phyloP scores from a whole-genome alignment of 305 asterid species.

The Nicotiana rustica region DNA sequence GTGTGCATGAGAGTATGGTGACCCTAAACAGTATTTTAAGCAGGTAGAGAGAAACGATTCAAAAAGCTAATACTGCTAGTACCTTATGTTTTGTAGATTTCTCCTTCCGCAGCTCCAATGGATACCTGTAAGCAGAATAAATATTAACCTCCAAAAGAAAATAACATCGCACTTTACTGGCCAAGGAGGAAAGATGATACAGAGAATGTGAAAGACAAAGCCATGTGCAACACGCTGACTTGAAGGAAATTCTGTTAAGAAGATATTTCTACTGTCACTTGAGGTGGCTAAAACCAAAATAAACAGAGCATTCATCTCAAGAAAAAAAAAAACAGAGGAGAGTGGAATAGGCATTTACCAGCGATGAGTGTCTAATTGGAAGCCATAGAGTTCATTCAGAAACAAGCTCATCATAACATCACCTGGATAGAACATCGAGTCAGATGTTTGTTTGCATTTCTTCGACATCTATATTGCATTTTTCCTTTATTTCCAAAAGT shows the following conservation, averaged over 20 bases:
- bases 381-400: constrained; percentile 94
- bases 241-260: too few species aligned
- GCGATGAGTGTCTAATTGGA: constrained; percentile 90
- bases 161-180: background rate
- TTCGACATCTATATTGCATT: constrained; percentile 13
- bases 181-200: constrained; percentile 18
- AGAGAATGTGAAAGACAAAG: constrained; percentile 22
- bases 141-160: constrained; percentile 18
- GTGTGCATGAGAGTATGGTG: background rate
- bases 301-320: constrained; percentile 20
- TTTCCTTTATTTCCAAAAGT: background rate
- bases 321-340: constrained; percentile 11
- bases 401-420: constrained; percentile 97
- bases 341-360: constrained; percentile 59
- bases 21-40: constrained; percentile 27
- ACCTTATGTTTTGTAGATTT: constrained; percentile 90
- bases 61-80: constrained; percentile 30
- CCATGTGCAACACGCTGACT: background rate
- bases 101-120: constrained; percentile 92
- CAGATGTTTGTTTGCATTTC: constrained; percentile 35
- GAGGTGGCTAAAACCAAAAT: constrained; percentile 6
- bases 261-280: background rate
- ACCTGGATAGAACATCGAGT: constrained; percentile 55
- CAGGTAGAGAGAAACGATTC: background rate
- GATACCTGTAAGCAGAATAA: constrained; percentile 66